These are phyloP conservation scores for Eremothecium coryli DNA, from an alignment of 1,139 yeast species.

Conservation along the genomic window DNA sequence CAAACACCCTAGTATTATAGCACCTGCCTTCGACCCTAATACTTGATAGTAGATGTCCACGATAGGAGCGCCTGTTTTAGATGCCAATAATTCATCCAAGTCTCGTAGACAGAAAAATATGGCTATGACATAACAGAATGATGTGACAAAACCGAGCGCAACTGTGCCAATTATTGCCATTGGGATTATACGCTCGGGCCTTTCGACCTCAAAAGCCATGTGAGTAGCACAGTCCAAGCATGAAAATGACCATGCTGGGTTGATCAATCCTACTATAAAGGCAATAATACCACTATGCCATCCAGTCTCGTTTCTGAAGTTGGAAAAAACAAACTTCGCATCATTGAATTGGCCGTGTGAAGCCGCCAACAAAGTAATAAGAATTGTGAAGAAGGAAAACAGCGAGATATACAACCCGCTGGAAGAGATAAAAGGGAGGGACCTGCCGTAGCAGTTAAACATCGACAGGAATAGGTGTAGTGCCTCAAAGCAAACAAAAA, in stretches of 20 bases:
- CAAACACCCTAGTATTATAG: conserved; percentile 48
- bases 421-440: conserved; percentile 45
- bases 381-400: conserved; percentile 44
- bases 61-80: conserved; percentile 53
- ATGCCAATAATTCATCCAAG: conserved; percentile 38
- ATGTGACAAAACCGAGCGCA: conserved; percentile 55
- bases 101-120: conserved; percentile 55
- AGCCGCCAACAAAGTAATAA: conserved; percentile 48
- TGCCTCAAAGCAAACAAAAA: conserved; percentile 44
- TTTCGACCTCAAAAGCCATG: conserved; percentile 57
- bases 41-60: conserved; percentile 56
- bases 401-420: conserved; percentile 48
- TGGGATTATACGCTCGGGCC: conserved; percentile 53
- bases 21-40: conserved; percentile 45
- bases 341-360: conserved; percentile 47
- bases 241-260: conserved; percentile 64
- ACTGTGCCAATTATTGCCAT: conserved; percentile 56
- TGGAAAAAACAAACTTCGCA: conserved; percentile 52
- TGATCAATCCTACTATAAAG: conserved; percentile 55
- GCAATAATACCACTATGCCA: conserved; percentile 54
- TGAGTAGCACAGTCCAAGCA: conserved; percentile 64
- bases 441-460: conserved; percentile 50
- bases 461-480: conserved; percentile 37
- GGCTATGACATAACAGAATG: conserved; percentile 49
- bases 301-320: conserved; percentile 56